These are phyloP conservation scores for Plicaturopsis crispa DNA, from an alignment of 768 basidiomycete species.

Conservation along the genomic window DNA sequence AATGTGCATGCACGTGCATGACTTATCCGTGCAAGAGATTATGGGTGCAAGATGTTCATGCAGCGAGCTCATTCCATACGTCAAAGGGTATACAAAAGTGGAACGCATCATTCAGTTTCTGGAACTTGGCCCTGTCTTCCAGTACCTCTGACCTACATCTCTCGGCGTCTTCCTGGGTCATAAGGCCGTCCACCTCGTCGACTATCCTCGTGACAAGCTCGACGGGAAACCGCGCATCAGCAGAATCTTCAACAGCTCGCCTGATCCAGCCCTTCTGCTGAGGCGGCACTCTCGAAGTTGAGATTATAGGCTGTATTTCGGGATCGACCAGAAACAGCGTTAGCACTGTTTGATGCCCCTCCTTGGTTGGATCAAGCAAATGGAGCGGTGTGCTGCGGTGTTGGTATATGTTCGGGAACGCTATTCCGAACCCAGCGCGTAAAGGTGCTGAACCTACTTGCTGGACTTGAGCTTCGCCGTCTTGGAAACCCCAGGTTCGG, in stretches of 20 bases:
- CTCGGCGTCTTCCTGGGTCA: slow-evolving; percentile 30
- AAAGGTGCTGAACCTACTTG: slow-evolving; percentile 33
- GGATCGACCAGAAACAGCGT: slow-evolving; percentile 44
- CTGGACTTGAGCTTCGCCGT: slow-evolving; percentile 42
- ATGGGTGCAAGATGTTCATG: too few species aligned
- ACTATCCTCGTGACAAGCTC: slow-evolving; percentile 38
- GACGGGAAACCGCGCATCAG: slow-evolving; percentile 29
- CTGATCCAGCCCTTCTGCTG: slow-evolving; percentile 43
- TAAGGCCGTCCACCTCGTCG: slow-evolving; percentile 28
- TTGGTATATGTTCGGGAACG: slow-evolving; percentile 55
- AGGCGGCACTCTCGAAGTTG: slow-evolving; percentile 37
- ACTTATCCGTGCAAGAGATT: too few species aligned
- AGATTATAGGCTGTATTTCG: slow-evolving; percentile 29
- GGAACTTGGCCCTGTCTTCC: slow-evolving; percentile 27
- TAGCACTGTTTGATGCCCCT: slow-evolving; percentile 35
- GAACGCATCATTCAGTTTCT: slow-evolving; percentile 30
- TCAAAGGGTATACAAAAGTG: slow-evolving; percentile 47
- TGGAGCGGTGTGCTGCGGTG: slow-evolving; percentile 30
- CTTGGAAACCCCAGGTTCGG: slow-evolving; percentile 41
- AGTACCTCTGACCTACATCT: slow-evolving; percentile 22
- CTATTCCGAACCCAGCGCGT: slow-evolving; percentile 27
- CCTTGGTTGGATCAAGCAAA: slow-evolving; percentile 30
- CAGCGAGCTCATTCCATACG: slow-evolving; percentile 34
- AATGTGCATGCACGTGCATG: too few species aligned
- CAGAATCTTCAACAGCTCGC: slow-evolving; percentile 25